Conservation (phyloP, 164 flowering plant genomes). For the Berberis thunbergii region DNA sequence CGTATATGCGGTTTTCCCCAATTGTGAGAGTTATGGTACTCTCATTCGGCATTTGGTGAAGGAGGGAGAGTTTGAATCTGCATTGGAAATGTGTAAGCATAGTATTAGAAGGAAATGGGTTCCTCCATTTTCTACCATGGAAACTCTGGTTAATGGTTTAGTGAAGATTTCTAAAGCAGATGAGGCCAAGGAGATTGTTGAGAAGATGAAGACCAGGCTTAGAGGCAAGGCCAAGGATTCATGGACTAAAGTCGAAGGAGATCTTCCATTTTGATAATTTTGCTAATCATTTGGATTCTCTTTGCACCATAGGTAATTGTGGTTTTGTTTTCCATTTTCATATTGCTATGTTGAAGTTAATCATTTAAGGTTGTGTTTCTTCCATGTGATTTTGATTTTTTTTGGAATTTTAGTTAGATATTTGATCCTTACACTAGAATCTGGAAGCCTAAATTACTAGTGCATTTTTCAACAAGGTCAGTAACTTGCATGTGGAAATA, state of each 20-base stretch:
- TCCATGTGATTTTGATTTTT: too few species aligned
- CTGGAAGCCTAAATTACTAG: too few species aligned
- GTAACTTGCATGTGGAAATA: too few species aligned
- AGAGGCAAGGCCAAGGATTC: constrained; percentile 24
- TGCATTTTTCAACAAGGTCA: too few species aligned
- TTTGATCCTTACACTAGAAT: too few species aligned
- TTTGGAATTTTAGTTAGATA: too few species aligned
- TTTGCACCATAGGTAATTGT: too few species aligned
- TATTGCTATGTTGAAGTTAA: too few species aligned
- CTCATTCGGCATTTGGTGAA: constrained; percentile 19
- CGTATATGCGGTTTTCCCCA: constrained; percentile 8
- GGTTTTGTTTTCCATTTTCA: too few species aligned
- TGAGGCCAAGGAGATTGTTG: constrained; percentile 24
- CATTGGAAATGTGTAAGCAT: constrained; percentile 21
- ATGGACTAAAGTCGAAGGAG: constrained; percentile 26
- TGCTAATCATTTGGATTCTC: not conserved
- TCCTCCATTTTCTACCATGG: constrained; percentile 25
- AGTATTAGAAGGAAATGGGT: constrained; percentile 25
- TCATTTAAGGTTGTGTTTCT: too few species aligned
- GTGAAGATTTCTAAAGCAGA: constrained; percentile 20
- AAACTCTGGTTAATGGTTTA: constrained; percentile 24
- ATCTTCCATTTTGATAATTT: constrained; percentile 16
- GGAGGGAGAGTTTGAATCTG: constrained; percentile 25
- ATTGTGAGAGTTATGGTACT: constrained; percentile 14
- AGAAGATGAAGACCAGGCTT: constrained; percentile 26